These are phyloP conservation scores for Ilyonectria robusta DNA, from an alignment of 2,329 filamentous ascomycete genomes.

Conservation along the genomic window DNA sequence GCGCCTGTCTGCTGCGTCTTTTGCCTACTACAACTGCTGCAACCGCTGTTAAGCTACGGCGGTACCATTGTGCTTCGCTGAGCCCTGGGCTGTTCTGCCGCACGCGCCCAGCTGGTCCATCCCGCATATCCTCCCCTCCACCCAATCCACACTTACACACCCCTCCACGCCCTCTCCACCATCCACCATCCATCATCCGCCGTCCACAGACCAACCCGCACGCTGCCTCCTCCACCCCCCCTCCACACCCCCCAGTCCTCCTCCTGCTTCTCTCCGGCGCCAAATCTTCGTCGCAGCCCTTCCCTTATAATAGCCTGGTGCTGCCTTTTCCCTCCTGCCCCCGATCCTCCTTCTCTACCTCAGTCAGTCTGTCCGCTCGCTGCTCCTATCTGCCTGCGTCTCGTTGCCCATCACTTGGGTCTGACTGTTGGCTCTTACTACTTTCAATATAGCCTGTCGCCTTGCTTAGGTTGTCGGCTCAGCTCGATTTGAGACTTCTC, in stretches of 20 bases:
- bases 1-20: conserved; percentile 37
- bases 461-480: conserved; percentile 19
- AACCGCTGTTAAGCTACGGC: conserved; percentile 6
- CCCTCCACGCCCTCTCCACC: conserved; percentile 36
- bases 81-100: conserved; percentile 32
- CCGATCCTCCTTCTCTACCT: conserved; percentile 39
- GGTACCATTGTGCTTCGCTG: conserved; percentile 23
- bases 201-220: conserved; percentile 30
- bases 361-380: conserved; percentile 49
- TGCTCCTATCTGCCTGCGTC: conserved; percentile 43
- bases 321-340: conserved; percentile 41
- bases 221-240: conserved; percentile 39
- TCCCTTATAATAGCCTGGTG: conserved; percentile 47
- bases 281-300: conserved; percentile 47
- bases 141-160: conserved; percentile 37
- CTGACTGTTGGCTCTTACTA: conserved; percentile 43
- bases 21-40: conserved; percentile 18
- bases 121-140: conserved; percentile 39
- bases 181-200: conserved; percentile 23
- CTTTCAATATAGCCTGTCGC: conserved; percentile 33
- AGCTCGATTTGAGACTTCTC: conserved; percentile 27
- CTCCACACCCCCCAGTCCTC: conserved; percentile 39
- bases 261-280: conserved; percentile 44
- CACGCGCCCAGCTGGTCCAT: conserved; percentile 46
- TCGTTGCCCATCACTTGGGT: conserved; percentile 35